A percentile compares a stretch with the other conserved stretches of the same genome.
Conservation (phyloP, 2,329 filamentous ascomycete genomes). For the Colletotrichum sp. region DNA sequence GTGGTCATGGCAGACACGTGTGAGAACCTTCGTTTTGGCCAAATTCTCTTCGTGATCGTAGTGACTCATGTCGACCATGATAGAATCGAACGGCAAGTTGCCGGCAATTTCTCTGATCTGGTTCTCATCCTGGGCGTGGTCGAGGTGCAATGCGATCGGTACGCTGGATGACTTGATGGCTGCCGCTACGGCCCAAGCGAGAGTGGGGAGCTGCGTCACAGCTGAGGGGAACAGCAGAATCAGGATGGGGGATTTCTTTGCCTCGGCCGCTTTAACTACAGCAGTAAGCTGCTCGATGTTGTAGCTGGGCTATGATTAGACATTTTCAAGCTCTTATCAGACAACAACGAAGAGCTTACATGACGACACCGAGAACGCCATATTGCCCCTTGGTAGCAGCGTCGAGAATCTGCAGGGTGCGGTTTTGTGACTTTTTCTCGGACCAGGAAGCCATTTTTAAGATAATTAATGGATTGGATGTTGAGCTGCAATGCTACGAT, state of each 20-base stretch:
- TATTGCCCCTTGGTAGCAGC: conserved; percentile 59
- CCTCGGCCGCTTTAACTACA: conserved; percentile 70
- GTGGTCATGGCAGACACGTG: conserved; percentile 64
- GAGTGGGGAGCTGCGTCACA: conserved; percentile 3
- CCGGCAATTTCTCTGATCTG: conserved; percentile 60
- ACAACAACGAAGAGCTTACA: conserved; percentile 30
- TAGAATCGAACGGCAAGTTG: conserved; percentile 66
- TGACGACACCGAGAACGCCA: conserved; percentile 57
- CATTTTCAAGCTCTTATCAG: neutral
- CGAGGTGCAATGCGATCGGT: conserved; percentile 58
- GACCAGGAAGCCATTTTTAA: neutral
- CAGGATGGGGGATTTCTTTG: conserved; percentile 68
- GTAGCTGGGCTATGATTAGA: conserved; percentile 52
- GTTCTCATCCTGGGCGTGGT: conserved; percentile 68
- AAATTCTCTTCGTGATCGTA: conserved; percentile 75
- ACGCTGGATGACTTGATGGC: conserved; percentile 9
- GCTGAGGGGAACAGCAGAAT: conserved; percentile 65
- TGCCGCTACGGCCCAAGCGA: conserved; percentile 61
- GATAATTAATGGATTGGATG: neutral
- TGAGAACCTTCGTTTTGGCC: conserved; percentile 63
- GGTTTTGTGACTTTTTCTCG: conserved; percentile 7
- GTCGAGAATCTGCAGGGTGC: conserved; percentile 45
- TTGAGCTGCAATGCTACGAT: neutral
- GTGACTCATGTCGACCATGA: conserved; percentile 82
- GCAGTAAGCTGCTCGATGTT: conserved; percentile 75